Conservation (phyloP, 805 yeast species). For the Clavispora asparagi region DNA sequence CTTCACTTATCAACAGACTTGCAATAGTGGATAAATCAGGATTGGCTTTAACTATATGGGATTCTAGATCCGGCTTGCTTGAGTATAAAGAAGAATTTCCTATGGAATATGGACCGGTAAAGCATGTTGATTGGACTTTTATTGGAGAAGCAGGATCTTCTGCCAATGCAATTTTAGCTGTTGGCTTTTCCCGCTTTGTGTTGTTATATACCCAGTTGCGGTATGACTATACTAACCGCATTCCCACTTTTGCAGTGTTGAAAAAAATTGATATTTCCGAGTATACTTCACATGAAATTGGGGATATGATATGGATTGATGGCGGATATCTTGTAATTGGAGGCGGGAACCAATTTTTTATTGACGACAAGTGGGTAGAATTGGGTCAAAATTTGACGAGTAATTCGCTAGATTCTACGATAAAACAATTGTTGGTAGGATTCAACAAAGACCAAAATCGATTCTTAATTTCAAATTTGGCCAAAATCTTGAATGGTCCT, state of each 20-base stretch:
- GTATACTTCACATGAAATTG: slow-evolving; percentile 75
- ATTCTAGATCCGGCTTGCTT: slow-evolving; percentile 57
- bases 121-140: slow-evolving; percentile 87
- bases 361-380: slow-evolving; percentile 60
- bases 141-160: slow-evolving; percentile 40
- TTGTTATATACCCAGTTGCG: slow-evolving; percentile 75
- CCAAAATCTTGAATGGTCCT: slow-evolving; percentile 80
- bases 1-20: slow-evolving; percentile 62
- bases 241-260: slow-evolving; percentile 73
- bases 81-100: slow-evolving; percentile 52
- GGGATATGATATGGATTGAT: slow-evolving; percentile 83
- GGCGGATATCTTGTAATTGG: slow-evolving; percentile 79
- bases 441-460: slow-evolving; percentile 17
- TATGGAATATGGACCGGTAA: slow-evolving; percentile 33
- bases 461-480: slow-evolving; percentile 58
- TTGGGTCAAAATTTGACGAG: slow-evolving; percentile 18
- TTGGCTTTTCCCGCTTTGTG: slow-evolving; percentile 66
- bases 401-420: slow-evolving; percentile 47
- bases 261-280: slow-evolving; percentile 65
- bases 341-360: slow-evolving; percentile 82
- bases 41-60: slow-evolving; percentile 69
- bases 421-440: slow-evolving; percentile 35
- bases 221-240: slow-evolving; percentile 79
- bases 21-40: slow-evolving; percentile 63
- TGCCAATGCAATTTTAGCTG: slow-evolving; percentile 60